Evolutionary conservation across 2,329 filamentous ascomycete species (phyloP).

Genomic region (Graphilbum ipis-grandicollis): DNA sequence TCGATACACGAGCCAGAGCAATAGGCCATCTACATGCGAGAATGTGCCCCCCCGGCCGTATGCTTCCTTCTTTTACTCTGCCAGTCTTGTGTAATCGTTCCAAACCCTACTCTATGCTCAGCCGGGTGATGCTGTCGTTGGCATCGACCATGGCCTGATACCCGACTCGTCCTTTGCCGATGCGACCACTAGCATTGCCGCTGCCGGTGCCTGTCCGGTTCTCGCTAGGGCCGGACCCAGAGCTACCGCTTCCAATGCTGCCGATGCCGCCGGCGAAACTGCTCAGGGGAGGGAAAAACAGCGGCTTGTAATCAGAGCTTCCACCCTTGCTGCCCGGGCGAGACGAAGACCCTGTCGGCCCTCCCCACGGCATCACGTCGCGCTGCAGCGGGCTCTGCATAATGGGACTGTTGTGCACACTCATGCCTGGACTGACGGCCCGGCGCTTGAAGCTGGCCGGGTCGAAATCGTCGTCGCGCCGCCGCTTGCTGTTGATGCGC

Average conservation of each 20-base stretch:
- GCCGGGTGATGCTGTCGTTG: conserved; percentile 88
- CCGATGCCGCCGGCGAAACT: conserved; percentile 7
- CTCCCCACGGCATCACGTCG: conserved; percentile 55
- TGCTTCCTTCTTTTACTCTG: no score
- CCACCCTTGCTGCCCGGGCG: conserved; percentile 28
- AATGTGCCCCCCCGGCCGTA: no score
- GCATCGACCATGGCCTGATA: conserved; percentile 91
- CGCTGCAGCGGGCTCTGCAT: conserved; percentile 69
- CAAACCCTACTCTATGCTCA: conserved; percentile 66
- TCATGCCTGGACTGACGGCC: conserved; percentile 82
- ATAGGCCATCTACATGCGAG: background rate
- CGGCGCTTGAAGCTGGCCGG: conserved; percentile 75
- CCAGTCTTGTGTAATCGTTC: no score
- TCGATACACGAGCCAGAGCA: no score
- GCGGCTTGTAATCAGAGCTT: conserved; percentile 12
- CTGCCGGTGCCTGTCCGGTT: conserved; percentile 14
- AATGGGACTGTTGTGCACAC: conserved; percentile 75
- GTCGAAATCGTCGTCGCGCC: conserved; percentile 69
- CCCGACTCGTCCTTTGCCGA: conserved; percentile 46
- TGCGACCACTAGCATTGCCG: conserved; percentile 19
- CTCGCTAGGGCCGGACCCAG: no score
- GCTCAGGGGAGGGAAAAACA: conserved; percentile 1
- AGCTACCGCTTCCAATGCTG: conserved; percentile 18
- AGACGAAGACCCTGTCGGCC: conserved; percentile 26
- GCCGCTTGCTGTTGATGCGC: conserved; percentile 65